Percentiles rank a stretch among this genome's conserved stretches.
Conservation (phyloP, 345 rosid species). For the Brassica juncea region DNA sequence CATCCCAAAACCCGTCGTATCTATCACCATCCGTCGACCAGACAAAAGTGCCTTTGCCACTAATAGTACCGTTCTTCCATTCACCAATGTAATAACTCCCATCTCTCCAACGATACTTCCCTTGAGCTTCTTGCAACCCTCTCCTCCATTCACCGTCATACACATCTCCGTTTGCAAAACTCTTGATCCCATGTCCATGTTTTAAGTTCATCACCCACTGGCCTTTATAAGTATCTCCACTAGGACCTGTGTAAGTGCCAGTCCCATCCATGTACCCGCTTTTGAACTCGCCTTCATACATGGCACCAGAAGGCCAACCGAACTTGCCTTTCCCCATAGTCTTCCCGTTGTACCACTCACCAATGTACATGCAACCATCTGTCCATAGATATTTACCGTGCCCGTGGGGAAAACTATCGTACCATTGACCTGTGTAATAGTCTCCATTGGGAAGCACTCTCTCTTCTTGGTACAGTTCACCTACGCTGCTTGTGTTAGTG, state of each 20-base stretch:
- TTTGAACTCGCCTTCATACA: conserved; percentile 88
- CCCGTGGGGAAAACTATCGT: conserved; percentile 77
- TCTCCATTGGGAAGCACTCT: conserved; percentile 80
- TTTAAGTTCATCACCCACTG: conserved; percentile 88
- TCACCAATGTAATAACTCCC: conserved; percentile 64
- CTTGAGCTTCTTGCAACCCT: conserved; percentile 75
- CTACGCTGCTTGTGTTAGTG: conserved; percentile 21
- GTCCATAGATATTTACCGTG: conserved; percentile 89
- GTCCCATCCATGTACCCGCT: conserved; percentile 86
- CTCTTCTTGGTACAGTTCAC: conserved; percentile 62
- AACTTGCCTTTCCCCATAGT: conserved; percentile 82
- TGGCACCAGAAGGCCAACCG: conserved; percentile 89
- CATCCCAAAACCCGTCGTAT: conserved; percentile 82
- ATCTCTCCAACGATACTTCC: conserved; percentile 74
- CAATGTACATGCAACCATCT: conserved; percentile 86
- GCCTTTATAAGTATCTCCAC: conserved; percentile 70
- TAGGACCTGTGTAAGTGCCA: conserved; percentile 63
- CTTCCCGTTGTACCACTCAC: conserved; percentile 86
- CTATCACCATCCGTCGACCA: conserved; percentile 61
- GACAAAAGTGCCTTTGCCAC: conserved; percentile 64
- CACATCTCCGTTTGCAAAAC: conserved; percentile 64
- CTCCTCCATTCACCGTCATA: conserved; percentile 92
- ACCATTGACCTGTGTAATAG: conserved; percentile 85
- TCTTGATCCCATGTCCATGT: conserved; percentile 75
- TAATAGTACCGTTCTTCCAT: conserved; percentile 70